phyloP scores from a whole-genome alignment of 352 stramenopile species.

The Phytophthora colocasiae region DNA sequence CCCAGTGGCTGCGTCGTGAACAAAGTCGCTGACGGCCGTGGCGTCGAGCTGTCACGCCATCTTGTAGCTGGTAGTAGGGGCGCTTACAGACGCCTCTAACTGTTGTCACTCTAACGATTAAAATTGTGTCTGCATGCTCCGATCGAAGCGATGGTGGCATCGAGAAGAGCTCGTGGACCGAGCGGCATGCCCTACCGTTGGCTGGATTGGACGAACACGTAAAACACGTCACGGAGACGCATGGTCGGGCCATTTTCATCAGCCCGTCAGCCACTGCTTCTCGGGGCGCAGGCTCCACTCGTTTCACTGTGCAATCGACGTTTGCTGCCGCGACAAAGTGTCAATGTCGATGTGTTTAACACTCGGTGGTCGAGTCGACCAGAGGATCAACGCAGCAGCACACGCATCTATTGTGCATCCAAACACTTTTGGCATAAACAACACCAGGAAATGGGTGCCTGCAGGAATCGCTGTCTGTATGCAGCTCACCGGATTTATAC shows the following conservation, averaged over 20 bases:
- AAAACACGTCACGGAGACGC: conserved; percentile 16
- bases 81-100: too few relatives aligned
- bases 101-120: background rate
- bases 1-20: conserved; percentile 5
- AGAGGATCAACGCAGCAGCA: background rate
- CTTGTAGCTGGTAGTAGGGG: background rate
- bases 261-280: background rate
- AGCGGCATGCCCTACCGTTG: background rate
- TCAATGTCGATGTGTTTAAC: conserved; percentile 6
- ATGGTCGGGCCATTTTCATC: conserved; percentile 23
- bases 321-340: background rate
- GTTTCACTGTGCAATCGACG: conserved; percentile 12
- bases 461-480: too few relatives aligned
- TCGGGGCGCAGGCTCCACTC: background rate
- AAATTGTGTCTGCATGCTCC: background rate
- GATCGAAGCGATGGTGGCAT: background rate
- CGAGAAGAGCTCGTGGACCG: background rate
- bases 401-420: background rate
- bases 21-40: conserved; percentile 7
- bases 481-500: too few relatives aligned
- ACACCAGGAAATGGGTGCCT: background rate
- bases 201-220: conserved; percentile 28
- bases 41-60: conserved; percentile 19
- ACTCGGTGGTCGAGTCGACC: background rate
- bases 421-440: conserved; percentile 2